A percentile compares a stretch with the other conserved stretches of the same genome.
These are phyloP conservation scores for Sugiyamaella mastotermitis DNA, from an alignment of 805 yeast species.

Conservation along the genomic window DNA sequence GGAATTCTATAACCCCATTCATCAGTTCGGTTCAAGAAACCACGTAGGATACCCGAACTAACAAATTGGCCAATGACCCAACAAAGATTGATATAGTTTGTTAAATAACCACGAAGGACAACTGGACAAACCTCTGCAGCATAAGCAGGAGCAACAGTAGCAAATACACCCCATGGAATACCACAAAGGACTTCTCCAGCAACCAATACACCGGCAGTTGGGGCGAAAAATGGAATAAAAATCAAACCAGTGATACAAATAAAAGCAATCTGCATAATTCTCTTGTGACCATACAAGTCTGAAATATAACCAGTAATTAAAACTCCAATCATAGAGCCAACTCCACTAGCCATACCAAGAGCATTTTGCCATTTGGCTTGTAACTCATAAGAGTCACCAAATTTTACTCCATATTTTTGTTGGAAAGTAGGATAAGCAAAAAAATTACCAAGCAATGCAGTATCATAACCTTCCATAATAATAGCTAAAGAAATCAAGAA, in stretches of 20 bases:
- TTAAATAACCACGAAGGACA: conserved; percentile 43
- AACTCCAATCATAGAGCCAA: conserved; percentile 43
- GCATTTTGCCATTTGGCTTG: conserved; percentile 28
- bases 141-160: conserved; percentile 45
- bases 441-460: conserved; percentile 36
- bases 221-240: conserved; percentile 48
- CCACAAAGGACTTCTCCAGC: conserved; percentile 36
- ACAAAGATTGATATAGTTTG: conserved; percentile 47
- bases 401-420: conserved; percentile 35
- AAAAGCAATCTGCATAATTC: conserved; percentile 35
- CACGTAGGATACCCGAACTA: conserved; percentile 47
- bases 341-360: conserved; percentile 26
- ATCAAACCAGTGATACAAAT: conserved; percentile 34
- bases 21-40: conserved; percentile 22
- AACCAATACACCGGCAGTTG: conserved; percentile 31
- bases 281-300: conserved; percentile 43
- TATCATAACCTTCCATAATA: conserved; percentile 46
- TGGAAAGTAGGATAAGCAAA: conserved; percentile 42
- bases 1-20: conserved; percentile 46
- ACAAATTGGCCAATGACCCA: conserved; percentile 57
- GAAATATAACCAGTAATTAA: conserved; percentile 39
- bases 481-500: conserved; percentile 38
- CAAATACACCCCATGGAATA: conserved; percentile 50
- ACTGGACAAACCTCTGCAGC: conserved; percentile 55
- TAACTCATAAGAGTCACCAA: conserved; percentile 7